Evolutionary conservation across 768 basidiomycete genomes (phyloP).

Genomic region (Russula vinacea): DNA sequence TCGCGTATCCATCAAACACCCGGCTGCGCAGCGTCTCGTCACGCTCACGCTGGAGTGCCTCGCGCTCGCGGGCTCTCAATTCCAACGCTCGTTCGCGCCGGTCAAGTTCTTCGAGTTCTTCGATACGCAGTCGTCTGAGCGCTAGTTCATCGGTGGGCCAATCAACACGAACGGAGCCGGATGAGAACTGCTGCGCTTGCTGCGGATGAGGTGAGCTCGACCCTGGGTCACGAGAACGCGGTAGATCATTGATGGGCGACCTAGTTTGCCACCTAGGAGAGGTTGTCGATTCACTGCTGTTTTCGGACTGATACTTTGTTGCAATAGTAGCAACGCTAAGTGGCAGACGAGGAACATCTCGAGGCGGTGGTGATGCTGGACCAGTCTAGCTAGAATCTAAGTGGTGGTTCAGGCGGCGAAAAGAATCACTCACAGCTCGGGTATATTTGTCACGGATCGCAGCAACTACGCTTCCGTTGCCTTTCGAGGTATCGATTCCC

Average conservation of each 20-base stretch:
- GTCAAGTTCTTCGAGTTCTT: slow-evolving; percentile 53
- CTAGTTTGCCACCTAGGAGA: slow-evolving; percentile 9
- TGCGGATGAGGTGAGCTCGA: slow-evolving; percentile 18
- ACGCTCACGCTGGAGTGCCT: slow-evolving; percentile 19
- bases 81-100: slow-evolving; percentile 56
- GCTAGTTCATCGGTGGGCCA: slow-evolving; percentile 36
- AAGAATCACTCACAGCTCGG: slow-evolving; percentile 45
- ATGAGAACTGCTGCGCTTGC: slow-evolving; percentile 20
- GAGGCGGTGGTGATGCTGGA: slow-evolving; percentile 51
- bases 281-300: background rate
- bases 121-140: slow-evolving; percentile 43
- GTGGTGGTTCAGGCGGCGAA: background rate
- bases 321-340: slow-evolving; percentile 63
- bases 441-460: slow-evolving; percentile 65
- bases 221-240: slow-evolving; percentile 23
- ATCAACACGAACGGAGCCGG: slow-evolving; percentile 4
- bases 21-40: slow-evolving; percentile 38
- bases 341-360: slow-evolving; percentile 61
- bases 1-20: slow-evolving; percentile 31
- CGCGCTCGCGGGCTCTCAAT: slow-evolving; percentile 46
- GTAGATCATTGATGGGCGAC: slow-evolving; percentile 14
- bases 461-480: slow-evolving; percentile 60
- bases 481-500: slow-evolving; percentile 51
- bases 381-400: slow-evolving; percentile 42
- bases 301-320: slow-evolving; percentile 46